Percentiles rank a stretch among this genome's conserved stretches.
phyloP scores from a whole-genome alignment of 2,329 filamentous ascomycete species.

The Diaporthe nobilis region DNA sequence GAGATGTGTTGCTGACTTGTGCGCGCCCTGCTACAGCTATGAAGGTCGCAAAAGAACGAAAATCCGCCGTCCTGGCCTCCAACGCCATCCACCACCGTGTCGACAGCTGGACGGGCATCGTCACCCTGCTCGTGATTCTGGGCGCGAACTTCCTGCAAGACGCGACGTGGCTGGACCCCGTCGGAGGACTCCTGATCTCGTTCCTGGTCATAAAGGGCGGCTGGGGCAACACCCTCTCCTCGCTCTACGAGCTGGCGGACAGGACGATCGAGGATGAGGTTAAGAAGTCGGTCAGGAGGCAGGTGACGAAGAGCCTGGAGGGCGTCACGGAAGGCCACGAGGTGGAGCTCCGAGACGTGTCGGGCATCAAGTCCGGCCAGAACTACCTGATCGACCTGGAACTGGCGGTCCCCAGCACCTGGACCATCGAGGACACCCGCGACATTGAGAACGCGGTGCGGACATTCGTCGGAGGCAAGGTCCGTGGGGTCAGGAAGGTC shows the following conservation, averaged over 20 bases:
- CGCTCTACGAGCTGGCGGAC: slow-evolving; percentile 92
- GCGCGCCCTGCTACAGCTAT: slow-evolving; percentile 72
- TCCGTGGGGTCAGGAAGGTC: slow-evolving; percentile 87
- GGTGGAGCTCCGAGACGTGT: slow-evolving; percentile 82
- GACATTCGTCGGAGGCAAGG: slow-evolving; percentile 78
- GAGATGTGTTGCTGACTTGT: slow-evolving; percentile 23
- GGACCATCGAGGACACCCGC: slow-evolving; percentile 80
- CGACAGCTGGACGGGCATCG: slow-evolving; percentile 94
- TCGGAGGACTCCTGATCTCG: slow-evolving; percentile 93
- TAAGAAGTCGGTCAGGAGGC: slow-evolving; percentile 77
- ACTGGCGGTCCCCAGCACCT: slow-evolving; percentile 81
- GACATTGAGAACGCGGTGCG: slow-evolving; percentile 82
- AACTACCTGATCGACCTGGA: slow-evolving; percentile 96
- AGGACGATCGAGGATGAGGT: slow-evolving; percentile 89
- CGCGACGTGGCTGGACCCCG: slow-evolving; percentile 93
- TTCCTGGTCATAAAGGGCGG: slow-evolving; percentile 94
- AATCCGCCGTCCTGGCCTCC: slow-evolving; percentile 94
- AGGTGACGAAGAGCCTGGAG: slow-evolving; percentile 72
- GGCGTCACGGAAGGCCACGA: slow-evolving; percentile 67
- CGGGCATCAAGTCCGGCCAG: slow-evolving; percentile 94
- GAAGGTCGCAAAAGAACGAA: slow-evolving; percentile 94
- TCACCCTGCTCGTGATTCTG: slow-evolving; percentile 89
- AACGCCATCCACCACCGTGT: slow-evolving; percentile 98
- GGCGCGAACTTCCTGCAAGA: slow-evolving; percentile 89
- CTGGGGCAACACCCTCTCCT: slow-evolving; percentile 84